Evolutionary conservation across 345 rosid species (phyloP), one percentile per base, ranked within the genome.

Genomic region (Kernera saxatilis): DNA sequence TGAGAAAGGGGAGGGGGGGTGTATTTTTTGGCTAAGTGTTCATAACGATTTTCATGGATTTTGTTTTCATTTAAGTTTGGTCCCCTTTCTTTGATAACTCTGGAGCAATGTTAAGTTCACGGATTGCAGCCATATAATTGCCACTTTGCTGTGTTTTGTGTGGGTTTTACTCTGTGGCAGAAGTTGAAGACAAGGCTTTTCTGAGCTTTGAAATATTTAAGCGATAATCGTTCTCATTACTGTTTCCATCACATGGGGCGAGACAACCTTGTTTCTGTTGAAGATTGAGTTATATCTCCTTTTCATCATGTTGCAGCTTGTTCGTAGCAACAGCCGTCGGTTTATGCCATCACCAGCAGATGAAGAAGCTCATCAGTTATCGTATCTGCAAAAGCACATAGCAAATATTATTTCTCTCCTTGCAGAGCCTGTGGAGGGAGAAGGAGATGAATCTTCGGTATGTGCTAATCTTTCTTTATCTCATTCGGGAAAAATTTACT

Each of bases 291-390:
- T 49, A 23, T 6, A 40, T 54, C 64, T 62, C 15, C 32, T 55
- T 72, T 75, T 36, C 52, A 29, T 79, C 48, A 51, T 63, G 23
- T 77, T 74, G 85, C 85, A 95, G 99, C 96, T 92, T 75, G 99
- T 86, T 32, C 97, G 98, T 18, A 87, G 96, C 86, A 92, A 88
- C 72, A 90, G 86, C 80, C 89, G 99, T 46, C 89, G 99, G 64
- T 87, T 87, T 82, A 79, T 85, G 91, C 98, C 98, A 66, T 95
- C 99, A 49, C 94, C 83, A 43, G 82, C 83, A 49, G 99, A 95
- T 79, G 99, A 95, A 82, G 99, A 92, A 86, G 87, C 90, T 80
- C 99, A 92, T 78, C 99, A 92, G 33, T 76, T 95, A 69, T 87
- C 96, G 30, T 92, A 95, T 85, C 84, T 95, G 36, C 96, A 92